A percentile compares a stretch with the other conserved stretches of the same genome.
Conservation (phyloP, 140 eudicot species). For the Senecio squalidus region DNA sequence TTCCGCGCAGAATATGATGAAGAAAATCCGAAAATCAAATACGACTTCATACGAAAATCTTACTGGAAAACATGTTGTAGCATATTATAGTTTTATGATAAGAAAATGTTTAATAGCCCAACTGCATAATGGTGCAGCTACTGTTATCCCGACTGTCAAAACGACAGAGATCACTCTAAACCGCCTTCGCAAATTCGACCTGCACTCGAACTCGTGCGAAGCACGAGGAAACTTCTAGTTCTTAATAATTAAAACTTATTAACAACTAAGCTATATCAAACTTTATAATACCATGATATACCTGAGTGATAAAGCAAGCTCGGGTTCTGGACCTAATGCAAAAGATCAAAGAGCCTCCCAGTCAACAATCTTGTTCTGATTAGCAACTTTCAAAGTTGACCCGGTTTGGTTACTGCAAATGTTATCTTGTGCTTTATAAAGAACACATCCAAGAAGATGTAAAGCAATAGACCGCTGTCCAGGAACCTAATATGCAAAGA, state of each 20-base stretch:
- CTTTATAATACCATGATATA: conserved; percentile 1
- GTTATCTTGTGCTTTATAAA: conserved; percentile 52
- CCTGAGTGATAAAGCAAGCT: conserved; percentile 89
- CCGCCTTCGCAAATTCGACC: too few species aligned
- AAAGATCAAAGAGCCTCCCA: conserved; percentile 99
- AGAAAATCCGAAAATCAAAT: too few species aligned
- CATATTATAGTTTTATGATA: too few species aligned
- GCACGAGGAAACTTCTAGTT: too few species aligned
- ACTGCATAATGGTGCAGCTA: too few species aligned
- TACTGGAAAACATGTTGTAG: too few species aligned
- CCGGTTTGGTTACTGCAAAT: conserved; percentile 40
- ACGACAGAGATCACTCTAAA: too few species aligned
- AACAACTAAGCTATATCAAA: background rate
- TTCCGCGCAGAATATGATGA: too few species aligned
- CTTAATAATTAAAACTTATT: background rate
- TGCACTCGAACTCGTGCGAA: too few species aligned
- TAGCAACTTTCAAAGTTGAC: conserved; percentile 30
- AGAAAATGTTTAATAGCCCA: too few species aligned
- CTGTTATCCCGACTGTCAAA: too few species aligned
- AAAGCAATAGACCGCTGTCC: conserved; percentile 89
- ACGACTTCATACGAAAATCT: too few species aligned
- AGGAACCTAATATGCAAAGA: conserved; percentile 55
- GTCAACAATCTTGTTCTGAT: conserved; percentile 39
- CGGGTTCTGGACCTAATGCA: conserved; percentile 95
- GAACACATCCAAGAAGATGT: conserved; percentile 77